Base-by-base conservation (phyloP, 2,329 filamentous ascomycete genomes). In the Hymenotorrendiella dingleyae region DNA sequence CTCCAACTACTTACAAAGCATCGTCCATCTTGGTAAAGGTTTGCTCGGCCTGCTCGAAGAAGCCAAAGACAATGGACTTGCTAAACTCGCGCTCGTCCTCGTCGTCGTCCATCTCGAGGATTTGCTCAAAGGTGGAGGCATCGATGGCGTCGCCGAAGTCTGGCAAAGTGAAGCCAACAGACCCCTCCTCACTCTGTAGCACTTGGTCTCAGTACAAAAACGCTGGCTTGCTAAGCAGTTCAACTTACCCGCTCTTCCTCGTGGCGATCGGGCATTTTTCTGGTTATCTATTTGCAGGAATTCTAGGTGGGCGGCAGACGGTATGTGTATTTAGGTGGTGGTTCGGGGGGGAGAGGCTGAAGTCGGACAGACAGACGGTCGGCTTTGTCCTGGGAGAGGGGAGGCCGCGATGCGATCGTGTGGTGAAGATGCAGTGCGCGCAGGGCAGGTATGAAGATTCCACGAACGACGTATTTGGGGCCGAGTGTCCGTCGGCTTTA, bases 61-160 rank as follows among this genome's bases (percentile, higher is more conserved):
- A 98, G 48, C 88, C 87, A 61, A 80, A 84, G 36, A 97, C 90
- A 53, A 98, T 90, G 47, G 84, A 83, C 57, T 74, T 78, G 68
- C 86, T 94, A 72, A 97, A 97, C 36, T 95, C 88, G 56, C 82
- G 76, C 51, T 91, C 85, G 9, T 82, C 78, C 54, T 86, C 84
- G 52, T 86, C 85, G 52, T 97, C 93, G 64, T 98, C 93, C 91
- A 98, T 96, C 67, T 97, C 93, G 50, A 97, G 78, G 63, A 98
- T 97, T 71, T 97, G 93, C 57, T 83, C 81, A 59, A 98, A 98
- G 43, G 89, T 94, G 42, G 67, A 63, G 48, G 72, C 68, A 64
- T 97, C 91, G 66, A 98, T 82, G 61, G 74, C 74, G 53, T 93
- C 85, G 46, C 79, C 81, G 53, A 88, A 78, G 47, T 86, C 78